Evolutionary conservation across 129 eudicot genomes (phyloP), one percentile per base, ranked within the genome.

Genomic region (Saposhnikovia divaricata): DNA sequence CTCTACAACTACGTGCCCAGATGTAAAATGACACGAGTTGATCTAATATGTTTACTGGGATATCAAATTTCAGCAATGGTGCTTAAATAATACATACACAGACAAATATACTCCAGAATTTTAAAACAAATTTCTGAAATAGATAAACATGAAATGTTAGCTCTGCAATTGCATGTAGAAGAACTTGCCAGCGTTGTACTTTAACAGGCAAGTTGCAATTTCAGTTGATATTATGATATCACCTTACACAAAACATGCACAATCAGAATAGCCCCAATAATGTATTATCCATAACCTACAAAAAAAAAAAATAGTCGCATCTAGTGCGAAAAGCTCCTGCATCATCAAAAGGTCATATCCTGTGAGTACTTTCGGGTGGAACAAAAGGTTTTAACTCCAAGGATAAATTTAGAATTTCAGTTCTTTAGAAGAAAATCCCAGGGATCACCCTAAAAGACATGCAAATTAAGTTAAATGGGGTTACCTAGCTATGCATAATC

Each of bases 121-220:
- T 63, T 9, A 27, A 53, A 53, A 23, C 70, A 23, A 27, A 63
- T 25, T 53, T 61, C 70, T n/a, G 70, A 13, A 63, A 14, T 8
- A 27, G 16, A 27, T 28, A 65, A 28, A 65, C 40, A 6, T 0
- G 50, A 65, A 65, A 31, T 12, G 18, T 65, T 65, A 28, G 40
- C 19, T 65, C 25, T 65, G 72, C 72, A 65, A 38, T 25, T 65
- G 72, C 72, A 65, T 25, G 72, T 12, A 65, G 72, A 65, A 65
- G 19, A 28, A 65, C 10, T 65, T 27, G 7, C 40, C 40, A 25
- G 18, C 13, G 21, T 28, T 65, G 6, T 65, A 27, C 38, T 65
- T 27, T 57, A 5, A 9, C 4, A 57, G 31, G 66, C 9, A 23
- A 55, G 21, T 57, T 57, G 25, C 66, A 57, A 21, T 23, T 57